Conservation (phyloP, 2,329 filamentous ascomycete genomes). For the Colletotrichum chrysophilum region DNA sequence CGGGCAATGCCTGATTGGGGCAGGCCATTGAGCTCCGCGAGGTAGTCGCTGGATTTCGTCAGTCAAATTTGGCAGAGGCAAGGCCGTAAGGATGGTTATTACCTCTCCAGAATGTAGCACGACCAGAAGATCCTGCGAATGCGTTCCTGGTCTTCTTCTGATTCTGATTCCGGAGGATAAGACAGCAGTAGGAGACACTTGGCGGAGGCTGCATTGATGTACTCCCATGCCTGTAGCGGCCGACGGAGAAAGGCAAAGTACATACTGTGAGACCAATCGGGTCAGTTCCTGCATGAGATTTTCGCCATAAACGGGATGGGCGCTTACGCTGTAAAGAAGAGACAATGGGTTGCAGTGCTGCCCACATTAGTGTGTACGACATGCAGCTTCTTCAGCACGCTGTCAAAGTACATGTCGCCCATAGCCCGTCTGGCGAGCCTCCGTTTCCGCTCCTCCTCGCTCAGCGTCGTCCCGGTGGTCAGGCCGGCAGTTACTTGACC, state of each 20-base stretch:
- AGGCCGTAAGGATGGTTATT: not conserved
- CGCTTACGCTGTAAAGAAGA: slow-evolving; percentile 56
- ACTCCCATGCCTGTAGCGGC: slow-evolving; percentile 58
- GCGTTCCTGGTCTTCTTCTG: slow-evolving; percentile 48
- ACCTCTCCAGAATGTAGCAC: slow-evolving; percentile 60
- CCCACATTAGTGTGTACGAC: slow-evolving; percentile 51
- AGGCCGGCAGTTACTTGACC: slow-evolving; percentile 42
- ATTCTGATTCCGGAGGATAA: slow-evolving; percentile 40
- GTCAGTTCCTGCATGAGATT: not conserved
- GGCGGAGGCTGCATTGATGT: slow-evolving; percentile 52
- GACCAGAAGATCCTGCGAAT: slow-evolving; percentile 59
- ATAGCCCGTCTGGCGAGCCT: slow-evolving; percentile 37
- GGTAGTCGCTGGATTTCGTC: slow-evolving; percentile 45
- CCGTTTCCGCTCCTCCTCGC: slow-evolving; percentile 31
- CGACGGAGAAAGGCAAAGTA: slow-evolving; percentile 56
- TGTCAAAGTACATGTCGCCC: slow-evolving; percentile 49
- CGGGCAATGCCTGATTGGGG: slow-evolving; percentile 55
- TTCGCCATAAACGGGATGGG: not conserved
- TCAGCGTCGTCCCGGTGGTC: slow-evolving; percentile 17
- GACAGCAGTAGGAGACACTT: slow-evolving; percentile 55
- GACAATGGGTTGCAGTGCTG: slow-evolving; percentile 51
- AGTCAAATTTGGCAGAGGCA: not conserved
- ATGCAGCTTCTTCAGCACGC: slow-evolving; percentile 49
- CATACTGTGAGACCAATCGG: slow-evolving; percentile 32
- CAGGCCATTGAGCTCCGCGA: slow-evolving; percentile 56